These are phyloP conservation scores for Ilyonectria destructans DNA, from an alignment of 2,329 filamentous ascomycete species.

Conservation along the genomic window DNA sequence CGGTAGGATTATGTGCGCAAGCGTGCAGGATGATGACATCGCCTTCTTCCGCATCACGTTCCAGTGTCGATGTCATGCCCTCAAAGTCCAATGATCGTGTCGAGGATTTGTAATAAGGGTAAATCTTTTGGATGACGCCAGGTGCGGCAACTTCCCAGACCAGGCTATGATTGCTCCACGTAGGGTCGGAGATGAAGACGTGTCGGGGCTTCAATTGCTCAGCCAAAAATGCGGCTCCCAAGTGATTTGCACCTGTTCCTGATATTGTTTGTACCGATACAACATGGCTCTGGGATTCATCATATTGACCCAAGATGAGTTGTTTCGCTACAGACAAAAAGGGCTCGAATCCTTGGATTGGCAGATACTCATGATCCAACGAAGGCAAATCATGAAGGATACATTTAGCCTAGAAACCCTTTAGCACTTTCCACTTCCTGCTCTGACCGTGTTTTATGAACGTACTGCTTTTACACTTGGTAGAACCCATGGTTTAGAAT, in stretches of 20 bases:
- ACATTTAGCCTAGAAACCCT: conserved; percentile 80
- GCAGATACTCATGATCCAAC: conserved; percentile 85
- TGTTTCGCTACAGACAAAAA: conserved; percentile 64
- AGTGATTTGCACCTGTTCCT: conserved; percentile 56
- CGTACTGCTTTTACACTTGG: conserved; percentile 90
- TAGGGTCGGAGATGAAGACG: conserved; percentile 51
- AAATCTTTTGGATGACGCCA: conserved; percentile 41
- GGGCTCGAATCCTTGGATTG: conserved; percentile 84
- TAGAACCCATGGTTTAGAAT: conserved; percentile 92
- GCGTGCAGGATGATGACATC: conserved; percentile 57
- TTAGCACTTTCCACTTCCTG: not conserved
- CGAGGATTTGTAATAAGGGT: conserved; percentile 52
- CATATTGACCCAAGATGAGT: conserved; percentile 43
- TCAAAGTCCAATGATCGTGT: conserved; percentile 51
- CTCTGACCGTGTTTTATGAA: not conserved
- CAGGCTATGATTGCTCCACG: conserved; percentile 66
- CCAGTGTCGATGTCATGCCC: conserved; percentile 48
- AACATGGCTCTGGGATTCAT: conserved; percentile 25
- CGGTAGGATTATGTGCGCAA: conserved; percentile 59
- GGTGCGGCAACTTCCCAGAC: conserved; percentile 50
- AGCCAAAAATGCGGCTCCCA: conserved; percentile 50
- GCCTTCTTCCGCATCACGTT: conserved; percentile 42
- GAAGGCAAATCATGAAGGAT: conserved; percentile 73
- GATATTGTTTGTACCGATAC: conserved; percentile 55
- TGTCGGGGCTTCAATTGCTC: conserved; percentile 39